phyloP scores from a whole-genome alignment of 805 yeast species.

The Wickerhamiella spandovensis region DNA sequence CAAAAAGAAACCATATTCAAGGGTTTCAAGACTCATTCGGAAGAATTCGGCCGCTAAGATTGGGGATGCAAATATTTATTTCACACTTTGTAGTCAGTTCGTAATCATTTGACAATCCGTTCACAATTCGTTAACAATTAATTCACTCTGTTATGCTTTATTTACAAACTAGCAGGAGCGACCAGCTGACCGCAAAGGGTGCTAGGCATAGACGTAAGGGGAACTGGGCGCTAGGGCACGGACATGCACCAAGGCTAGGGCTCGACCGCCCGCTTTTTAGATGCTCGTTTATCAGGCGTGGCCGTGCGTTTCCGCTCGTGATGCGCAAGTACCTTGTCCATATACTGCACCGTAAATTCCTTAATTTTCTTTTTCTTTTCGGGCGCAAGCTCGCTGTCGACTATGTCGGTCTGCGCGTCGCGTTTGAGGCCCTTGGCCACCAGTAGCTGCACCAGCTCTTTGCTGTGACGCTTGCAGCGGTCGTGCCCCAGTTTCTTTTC shows the following conservation, averaged over 20 bases:
- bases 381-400: conserved; percentile 42
- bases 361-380: conserved; percentile 60
- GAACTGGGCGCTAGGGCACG: too few species aligned
- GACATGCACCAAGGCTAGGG: too few species aligned
- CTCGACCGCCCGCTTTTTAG: background rate
- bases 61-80: too few species aligned
- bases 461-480: conserved; percentile 60
- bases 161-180: too few species aligned
- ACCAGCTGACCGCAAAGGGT: too few species aligned
- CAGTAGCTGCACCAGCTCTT: conserved; percentile 57
- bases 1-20: background rate
- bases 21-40: background rate
- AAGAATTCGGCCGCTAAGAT: background rate
- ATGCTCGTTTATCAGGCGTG: background rate
- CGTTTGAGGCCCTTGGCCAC: conserved; percentile 51
- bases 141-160: too few species aligned
- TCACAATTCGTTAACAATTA: too few species aligned
- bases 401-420: conserved; percentile 19
- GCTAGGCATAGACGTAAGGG: too few species aligned
- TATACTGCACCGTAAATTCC: conserved; percentile 35
- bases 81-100: too few species aligned
- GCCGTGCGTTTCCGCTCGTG: conserved; percentile 1
- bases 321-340: conserved; percentile 16
- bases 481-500: conserved; percentile 59
- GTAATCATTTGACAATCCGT: too few species aligned